phyloP scores from a whole-genome alignment of 495 filamentous ascomycete species.

The Aspergillus asperescens region DNA sequence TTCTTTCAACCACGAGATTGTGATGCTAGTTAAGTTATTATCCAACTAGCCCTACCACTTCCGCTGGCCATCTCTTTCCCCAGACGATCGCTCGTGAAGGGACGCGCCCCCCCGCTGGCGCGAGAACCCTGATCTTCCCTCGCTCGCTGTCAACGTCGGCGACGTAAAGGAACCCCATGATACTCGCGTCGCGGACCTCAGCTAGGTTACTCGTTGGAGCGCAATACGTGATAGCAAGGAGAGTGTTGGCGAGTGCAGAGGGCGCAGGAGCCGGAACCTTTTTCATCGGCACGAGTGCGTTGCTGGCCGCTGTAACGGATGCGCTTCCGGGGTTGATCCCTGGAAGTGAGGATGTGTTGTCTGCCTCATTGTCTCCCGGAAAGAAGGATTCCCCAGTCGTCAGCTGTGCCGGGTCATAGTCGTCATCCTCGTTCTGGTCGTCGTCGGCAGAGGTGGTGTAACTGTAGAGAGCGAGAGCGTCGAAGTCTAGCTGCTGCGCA shows the following conservation, averaged over 20 bases:
- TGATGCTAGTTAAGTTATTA: no score
- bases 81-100: constrained; percentile 73
- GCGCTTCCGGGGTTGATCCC: constrained; percentile 19
- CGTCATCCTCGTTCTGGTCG: constrained; percentile 31
- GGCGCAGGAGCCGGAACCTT: constrained; percentile 35
- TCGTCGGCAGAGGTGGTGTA: constrained; percentile 44
- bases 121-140: constrained; percentile 72
- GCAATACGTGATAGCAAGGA: constrained; percentile 77
- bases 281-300: constrained; percentile 26
- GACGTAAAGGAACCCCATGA: constrained; percentile 91
- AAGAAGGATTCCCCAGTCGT: constrained; percentile 41
- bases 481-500: constrained; percentile 72
- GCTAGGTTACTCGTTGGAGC: constrained; percentile 59
- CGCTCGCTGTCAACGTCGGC: constrained; percentile 83
- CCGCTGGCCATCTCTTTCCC: constrained; percentile 49
- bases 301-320: constrained; percentile 14
- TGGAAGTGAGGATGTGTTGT: constrained; percentile 20
- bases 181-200: constrained; percentile 72
- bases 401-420: constrained; percentile 42
- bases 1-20: background rate
- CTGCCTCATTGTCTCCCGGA: constrained; percentile 39
- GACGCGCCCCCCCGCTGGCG: constrained; percentile 72
- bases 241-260: constrained; percentile 47
- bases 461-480: constrained; percentile 64
- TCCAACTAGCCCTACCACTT: constrained; percentile 46